Evolutionary conservation across 2,329 filamentous ascomycete species (phyloP).

Genomic region (Hymenoscyphus occultus): DNA sequence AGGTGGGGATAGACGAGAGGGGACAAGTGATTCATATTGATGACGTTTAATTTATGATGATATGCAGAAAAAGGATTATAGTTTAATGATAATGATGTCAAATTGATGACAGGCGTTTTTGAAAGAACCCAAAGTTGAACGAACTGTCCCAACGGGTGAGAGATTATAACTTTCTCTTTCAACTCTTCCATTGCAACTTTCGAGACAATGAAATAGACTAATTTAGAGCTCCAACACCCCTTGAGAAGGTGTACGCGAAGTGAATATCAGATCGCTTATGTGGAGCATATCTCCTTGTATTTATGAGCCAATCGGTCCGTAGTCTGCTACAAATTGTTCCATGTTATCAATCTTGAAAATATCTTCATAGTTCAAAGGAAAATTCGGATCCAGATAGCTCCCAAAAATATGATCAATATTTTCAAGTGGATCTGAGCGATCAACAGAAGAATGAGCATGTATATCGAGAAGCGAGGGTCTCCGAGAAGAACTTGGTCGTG

Average conservation of each 20-base stretch:
- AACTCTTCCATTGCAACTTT: no score
- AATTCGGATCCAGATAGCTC: slow-evolving; percentile 10
- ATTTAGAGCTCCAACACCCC: no score
- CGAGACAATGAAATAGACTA: no score
- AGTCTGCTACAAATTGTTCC: not conserved
- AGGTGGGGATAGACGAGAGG: slow-evolving; percentile 23
- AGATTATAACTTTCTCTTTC: no score
- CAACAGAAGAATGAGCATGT: not conserved
- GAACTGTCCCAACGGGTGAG: no score
- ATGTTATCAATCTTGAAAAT: not conserved
- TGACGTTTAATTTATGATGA: slow-evolving; percentile 11
- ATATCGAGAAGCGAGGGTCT: not conserved
- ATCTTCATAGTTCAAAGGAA: slow-evolving; percentile 11
- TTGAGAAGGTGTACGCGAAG: no score
- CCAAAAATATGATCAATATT: slow-evolving; percentile 13
- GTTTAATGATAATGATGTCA: no score
- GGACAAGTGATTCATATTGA: slow-evolving; percentile 29
- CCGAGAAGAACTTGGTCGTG: not conserved
- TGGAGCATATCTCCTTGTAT: no score
- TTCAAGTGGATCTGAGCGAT: not conserved
- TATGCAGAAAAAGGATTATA: no score
- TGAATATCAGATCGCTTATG: no score
- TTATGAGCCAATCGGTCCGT: not conserved
- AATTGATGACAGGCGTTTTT: no score
- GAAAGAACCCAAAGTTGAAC: no score